Evolutionary conservation across 108 stramenopile species (phyloP).

Genomic region (Cylindrotheca fusiformis): DNA sequence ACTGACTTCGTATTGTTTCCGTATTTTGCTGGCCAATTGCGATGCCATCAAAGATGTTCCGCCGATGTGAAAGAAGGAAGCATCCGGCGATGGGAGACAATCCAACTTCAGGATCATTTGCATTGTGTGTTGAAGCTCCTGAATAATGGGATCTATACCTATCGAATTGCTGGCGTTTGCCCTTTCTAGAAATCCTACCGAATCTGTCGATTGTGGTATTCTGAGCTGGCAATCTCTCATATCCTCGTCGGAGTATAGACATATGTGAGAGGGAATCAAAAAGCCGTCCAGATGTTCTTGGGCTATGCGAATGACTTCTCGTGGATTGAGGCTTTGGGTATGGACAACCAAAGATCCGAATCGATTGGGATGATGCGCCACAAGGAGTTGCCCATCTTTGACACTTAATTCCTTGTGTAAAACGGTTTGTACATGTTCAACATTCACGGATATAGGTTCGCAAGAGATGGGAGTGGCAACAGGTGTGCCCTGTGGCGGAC

Average conservation of each 20-base stretch:
- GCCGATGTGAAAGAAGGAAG: constrained; percentile 61
- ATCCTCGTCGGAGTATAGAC: constrained; percentile 11
- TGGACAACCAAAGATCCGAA: constrained; percentile 42
- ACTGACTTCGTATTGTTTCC: constrained; percentile 33
- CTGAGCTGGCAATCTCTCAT: not conserved
- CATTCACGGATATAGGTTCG: constrained; percentile 27
- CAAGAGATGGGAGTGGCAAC: constrained; percentile 43
- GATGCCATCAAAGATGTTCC: constrained; percentile 56
- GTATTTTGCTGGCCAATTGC: constrained; percentile 49
- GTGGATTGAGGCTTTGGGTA: constrained; percentile 18
- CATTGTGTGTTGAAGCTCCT: constrained; percentile 41
- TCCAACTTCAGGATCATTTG: constrained; percentile 50
- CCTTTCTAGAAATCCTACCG: constrained; percentile 15
- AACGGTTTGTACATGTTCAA: constrained; percentile 22
- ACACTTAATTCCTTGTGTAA: constrained; percentile 21
- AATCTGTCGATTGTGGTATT: constrained; percentile 34
- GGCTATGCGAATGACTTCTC: constrained; percentile 27
- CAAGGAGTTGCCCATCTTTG: constrained; percentile 21
- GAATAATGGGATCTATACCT: constrained; percentile 45
- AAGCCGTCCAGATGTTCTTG: constrained; percentile 31
- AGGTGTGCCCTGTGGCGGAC: constrained; percentile 52
- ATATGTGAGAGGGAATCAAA: constrained; percentile 35
- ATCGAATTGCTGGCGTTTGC: not conserved
- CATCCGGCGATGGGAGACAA: constrained; percentile 43
- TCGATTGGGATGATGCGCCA: constrained; percentile 35